phyloP scores from a whole-genome alignment of 805 yeast genomes.

The Yamadazyma paraphyllophila region DNA sequence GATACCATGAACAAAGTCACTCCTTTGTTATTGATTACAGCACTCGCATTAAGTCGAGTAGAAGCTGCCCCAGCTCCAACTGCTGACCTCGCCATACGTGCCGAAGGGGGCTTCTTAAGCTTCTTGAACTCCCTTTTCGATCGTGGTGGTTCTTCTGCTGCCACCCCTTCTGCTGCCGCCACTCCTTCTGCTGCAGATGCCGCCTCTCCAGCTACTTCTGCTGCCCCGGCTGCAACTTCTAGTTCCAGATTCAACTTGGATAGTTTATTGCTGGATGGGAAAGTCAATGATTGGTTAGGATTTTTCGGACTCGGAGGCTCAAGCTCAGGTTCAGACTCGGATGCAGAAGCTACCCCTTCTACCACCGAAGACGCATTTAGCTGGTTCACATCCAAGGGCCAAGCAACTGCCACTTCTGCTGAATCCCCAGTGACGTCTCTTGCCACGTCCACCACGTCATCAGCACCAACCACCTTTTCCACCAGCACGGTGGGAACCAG shows the following conservation, averaged over 20 bases:
- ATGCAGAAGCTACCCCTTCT: constrained; percentile 10
- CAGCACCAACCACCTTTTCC: constrained; percentile 6
- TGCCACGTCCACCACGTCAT: constrained; percentile 6
- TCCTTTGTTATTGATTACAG: constrained; percentile 7
- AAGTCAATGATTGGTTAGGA: constrained; percentile 9
- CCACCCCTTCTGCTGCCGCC: constrained; percentile 6
- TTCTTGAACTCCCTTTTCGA: constrained; percentile 6
- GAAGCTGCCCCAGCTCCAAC: constrained; percentile 17
- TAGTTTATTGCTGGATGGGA: constrained; percentile 7
- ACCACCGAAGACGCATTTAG: constrained; percentile 15
- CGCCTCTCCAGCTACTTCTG: constrained; percentile 11
- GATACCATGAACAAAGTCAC: constrained; percentile 4
- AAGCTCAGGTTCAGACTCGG: neutral
- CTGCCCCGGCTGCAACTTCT: constrained; percentile 11
- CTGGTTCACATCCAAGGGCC: constrained; percentile 9
- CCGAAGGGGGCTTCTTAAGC: constrained; percentile 8
- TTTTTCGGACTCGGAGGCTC: constrained; percentile 9
- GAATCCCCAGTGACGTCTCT: constrained; percentile 7
- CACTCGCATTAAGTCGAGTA: constrained; percentile 3
- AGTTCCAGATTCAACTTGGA: constrained; percentile 9
- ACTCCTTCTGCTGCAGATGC: constrained; percentile 12
- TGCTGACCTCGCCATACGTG: constrained; percentile 5
- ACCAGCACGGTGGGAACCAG: neutral
- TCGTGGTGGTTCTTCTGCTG: neutral
- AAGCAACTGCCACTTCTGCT: neutral